Base-by-base conservation (phyloP, 768 basidiomycete species). In the Udeniomyces megalosporus region DNA sequence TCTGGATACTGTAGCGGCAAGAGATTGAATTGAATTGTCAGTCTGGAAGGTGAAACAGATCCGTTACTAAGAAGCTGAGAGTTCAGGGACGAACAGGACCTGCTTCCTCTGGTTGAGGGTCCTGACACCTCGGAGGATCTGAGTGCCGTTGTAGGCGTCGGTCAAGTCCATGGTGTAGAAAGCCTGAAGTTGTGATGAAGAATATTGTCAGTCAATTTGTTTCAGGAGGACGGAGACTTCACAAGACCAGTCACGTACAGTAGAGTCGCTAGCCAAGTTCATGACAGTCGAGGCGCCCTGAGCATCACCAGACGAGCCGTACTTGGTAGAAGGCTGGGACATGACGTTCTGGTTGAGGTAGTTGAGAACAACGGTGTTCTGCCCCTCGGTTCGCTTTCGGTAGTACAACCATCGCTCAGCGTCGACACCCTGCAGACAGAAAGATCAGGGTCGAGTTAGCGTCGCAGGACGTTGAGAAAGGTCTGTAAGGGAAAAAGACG, bases 301-400 rank as follows among this genome's bases (percentile, higher is more conserved):
- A 0, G 72, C 69, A 4, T 76, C 77, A 46, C 76, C 76, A 1
- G 77, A 74, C 3, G 85, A 80, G n/a, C 77, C 80, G 66, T 78
- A 81, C 42, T 77, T 70, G 10, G 75, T 80, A 0, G 89, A 85
- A 4, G 80, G 77, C 22, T 80, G 81, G 20, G 75, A 71, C 17
- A 53, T 61, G 50, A 95, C 87, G 64, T 83, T 79, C 75, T 99
- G 95, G 76, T 97, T 96, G 34, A 74, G 71, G 65, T 77, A 75
- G 68, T 79, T 79, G 67, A 96, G 78, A 58, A 92, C 70, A 66
- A 99, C 78, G 5, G 90, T 91, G 77, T 97, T 99, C 77, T 99
- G 95, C 2, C 95, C 95, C 74, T 93, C 89, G 4, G 93, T 95
- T 75, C 84, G 82, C 79, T 92, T 97, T 71, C 92, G 81, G 78